phyloP scores from a whole-genome alignment of 257 asterid genomes.

The Verbascum thapsus region DNA sequence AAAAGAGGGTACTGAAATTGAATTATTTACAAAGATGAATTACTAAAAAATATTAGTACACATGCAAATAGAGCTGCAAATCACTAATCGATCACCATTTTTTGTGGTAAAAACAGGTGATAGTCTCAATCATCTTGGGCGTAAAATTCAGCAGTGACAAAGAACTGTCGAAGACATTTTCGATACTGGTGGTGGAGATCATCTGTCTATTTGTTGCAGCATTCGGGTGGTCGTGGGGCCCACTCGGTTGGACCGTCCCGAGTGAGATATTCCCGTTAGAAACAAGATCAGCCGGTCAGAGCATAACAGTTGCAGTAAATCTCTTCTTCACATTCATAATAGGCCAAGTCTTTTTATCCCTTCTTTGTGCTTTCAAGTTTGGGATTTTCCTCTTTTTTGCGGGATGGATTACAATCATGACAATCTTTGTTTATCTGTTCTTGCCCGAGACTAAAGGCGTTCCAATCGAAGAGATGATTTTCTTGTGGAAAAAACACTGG shows the following conservation, averaged over 20 bases:
- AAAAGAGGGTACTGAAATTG: no score
- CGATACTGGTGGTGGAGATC: constrained; percentile 59
- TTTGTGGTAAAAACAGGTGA: constrained; percentile 39
- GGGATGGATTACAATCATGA: constrained; percentile 77
- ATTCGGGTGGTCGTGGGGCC: constrained; percentile 96
- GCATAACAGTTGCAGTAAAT: constrained; percentile 81
- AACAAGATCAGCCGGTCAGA: constrained; percentile 86
- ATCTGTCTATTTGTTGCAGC: constrained; percentile 76
- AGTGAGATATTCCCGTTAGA: constrained; percentile 91
- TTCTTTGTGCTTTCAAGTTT: constrained; percentile 70
- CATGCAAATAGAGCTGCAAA: background rate
- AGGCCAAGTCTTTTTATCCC: constrained; percentile 74
- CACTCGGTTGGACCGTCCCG: constrained; percentile 90
- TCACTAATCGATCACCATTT: background rate
- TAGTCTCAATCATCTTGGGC: constrained; percentile 61
- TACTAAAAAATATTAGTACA: no score
- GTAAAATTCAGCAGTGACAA: constrained; percentile 54
- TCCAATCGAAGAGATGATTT: constrained; percentile 78
- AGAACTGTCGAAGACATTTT: constrained; percentile 59
- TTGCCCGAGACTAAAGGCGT: constrained; percentile 88
- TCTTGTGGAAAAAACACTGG: constrained; percentile 81
- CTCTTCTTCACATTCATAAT: constrained; percentile 72
- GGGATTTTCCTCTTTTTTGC: constrained; percentile 86
- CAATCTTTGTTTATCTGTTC: constrained; percentile 61
- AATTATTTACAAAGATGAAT: no score